Evolutionary conservation across 176 grass and related monocot genomes (phyloP).

Genomic region (Triticum turgidum): DNA sequence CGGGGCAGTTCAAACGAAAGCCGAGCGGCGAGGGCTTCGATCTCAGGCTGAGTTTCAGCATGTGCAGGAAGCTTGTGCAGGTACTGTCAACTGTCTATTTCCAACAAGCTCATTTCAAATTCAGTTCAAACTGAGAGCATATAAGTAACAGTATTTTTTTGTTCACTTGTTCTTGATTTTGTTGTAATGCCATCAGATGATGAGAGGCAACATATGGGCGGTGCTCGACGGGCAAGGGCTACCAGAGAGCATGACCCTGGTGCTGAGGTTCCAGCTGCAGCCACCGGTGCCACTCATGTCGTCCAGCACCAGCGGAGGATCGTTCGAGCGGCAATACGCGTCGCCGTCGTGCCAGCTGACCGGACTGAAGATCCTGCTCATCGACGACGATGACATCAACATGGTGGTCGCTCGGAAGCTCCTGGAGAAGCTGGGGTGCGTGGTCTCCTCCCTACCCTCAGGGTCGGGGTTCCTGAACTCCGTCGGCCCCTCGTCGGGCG

Average conservation of each 20-base stretch:
- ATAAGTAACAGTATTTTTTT: neutral
- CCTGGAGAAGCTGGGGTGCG: constrained; percentile 69
- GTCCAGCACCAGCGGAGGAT: constrained; percentile 27
- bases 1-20: constrained; percentile 10
- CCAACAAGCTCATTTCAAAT: neutral
- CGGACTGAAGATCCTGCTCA: constrained; percentile 63
- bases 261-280: constrained; percentile 74
- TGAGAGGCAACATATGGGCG: constrained; percentile 89
- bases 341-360: constrained; percentile 29
- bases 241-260: constrained; percentile 69
- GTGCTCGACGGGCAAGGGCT: constrained; percentile 54
- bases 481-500: constrained; percentile 15
- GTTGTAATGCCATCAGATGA: constrained; percentile 48
- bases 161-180: neutral
- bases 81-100: constrained; percentile 22
- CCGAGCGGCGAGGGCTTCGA: constrained; percentile 52
- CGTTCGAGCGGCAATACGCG: constrained; percentile 30
- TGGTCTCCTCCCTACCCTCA: constrained; percentile 48
- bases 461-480: constrained; percentile 57
- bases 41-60: constrained; percentile 69
- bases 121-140: neutral
- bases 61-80: constrained; percentile 89
- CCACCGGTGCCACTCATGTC: neutral
- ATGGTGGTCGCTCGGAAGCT: constrained; percentile 59
- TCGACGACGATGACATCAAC: constrained; percentile 66